Evolutionary conservation across 1,284 basidiomycete species (phyloP), one percentile per base, ranked within the genome.

Genomic region (Ustilago xerochloae): DNA sequence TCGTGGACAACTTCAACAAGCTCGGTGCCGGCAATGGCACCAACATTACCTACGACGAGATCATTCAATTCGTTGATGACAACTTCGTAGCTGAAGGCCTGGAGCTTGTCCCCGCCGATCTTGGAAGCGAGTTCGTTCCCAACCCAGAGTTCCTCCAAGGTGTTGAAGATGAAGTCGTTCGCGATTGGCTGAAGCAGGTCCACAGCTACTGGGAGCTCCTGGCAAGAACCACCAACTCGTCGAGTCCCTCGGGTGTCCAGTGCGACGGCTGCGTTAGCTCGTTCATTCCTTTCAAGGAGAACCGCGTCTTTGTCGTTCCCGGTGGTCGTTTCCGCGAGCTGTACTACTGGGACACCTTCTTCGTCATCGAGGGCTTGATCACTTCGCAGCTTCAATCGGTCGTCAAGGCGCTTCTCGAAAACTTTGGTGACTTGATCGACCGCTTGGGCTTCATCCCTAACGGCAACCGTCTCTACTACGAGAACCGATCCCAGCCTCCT

Each of bases 401-500:
- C 51, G 92, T 89, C 57, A 92, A 92, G 75, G 89, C 87, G 13
- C 91, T 75, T 18, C 63, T 81, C 26, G 64, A 79, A 20, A 81
- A 81, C 53, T 80, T 80, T 63, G 70, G 65, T 18, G 95, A 96
- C 86, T 94, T 97, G 80, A 94, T 96, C 93, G 93, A 97, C 80
- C 90, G 94, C 81, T 86, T 97, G 59, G 94, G 94, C 0, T 97
- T 96, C 86, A 90, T 97, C 72, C 94, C 94, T 2, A 97, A 97
- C 80, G 94, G 94, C 13, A 93, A 93, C 15, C 88, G 92, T 4
- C 90, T 90, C 50, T 92, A 93, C 76, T 82, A 96, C 85, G 85
- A 96, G 69, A 89, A 95, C 81, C 89, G 94, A 52, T 94, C 93
- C 26, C 94, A 97, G 84, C 93, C 94, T 9, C 93, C 94, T 4